Conservation (phyloP, 2,329 filamentous ascomycete species). For the Penicillium italicum region DNA sequence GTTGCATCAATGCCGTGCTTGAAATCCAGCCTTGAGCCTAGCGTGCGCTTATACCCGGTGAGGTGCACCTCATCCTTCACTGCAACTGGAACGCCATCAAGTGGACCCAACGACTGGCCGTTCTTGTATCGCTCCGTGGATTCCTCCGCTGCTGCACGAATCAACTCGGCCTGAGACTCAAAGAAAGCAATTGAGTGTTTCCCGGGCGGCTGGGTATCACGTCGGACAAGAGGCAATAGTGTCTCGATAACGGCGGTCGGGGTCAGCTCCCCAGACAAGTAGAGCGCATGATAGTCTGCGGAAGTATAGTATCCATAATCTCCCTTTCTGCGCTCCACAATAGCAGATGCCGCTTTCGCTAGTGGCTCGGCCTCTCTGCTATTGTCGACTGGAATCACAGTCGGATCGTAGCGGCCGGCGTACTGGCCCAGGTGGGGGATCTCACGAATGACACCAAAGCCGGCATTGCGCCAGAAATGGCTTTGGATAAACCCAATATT, state of each 20-base stretch:
- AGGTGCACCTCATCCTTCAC: conserved; percentile 79
- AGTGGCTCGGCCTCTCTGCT: conserved; percentile 15
- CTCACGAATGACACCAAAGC: conserved; percentile 57
- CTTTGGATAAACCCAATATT: conserved; percentile 60
- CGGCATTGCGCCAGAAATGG: conserved; percentile 68
- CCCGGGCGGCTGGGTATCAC: conserved; percentile 52
- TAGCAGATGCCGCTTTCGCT: conserved; percentile 20
- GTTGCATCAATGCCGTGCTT: conserved; percentile 53
- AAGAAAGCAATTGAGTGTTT: conserved; percentile 71
- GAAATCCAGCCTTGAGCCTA: conserved; percentile 61
- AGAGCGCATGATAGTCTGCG: conserved; percentile 73
- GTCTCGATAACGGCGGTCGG: conserved; percentile 68
- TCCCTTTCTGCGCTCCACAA: conserved; percentile 35
- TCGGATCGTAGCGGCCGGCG: conserved; percentile 54
- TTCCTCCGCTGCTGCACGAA: conserved; percentile 64
- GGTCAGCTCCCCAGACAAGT: conserved; percentile 65
- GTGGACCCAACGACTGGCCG: conserved; percentile 61
- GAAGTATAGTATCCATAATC: conserved; percentile 61
- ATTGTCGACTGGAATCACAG: conserved; percentile 49
- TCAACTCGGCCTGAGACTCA: conserved; percentile 60
- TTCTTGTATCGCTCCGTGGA: conserved; percentile 70
- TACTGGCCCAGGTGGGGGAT: conserved; percentile 55
- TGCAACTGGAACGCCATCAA: conserved; percentile 79
- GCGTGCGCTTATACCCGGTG: conserved; percentile 64
- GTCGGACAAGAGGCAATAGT: conserved; percentile 66